phyloP scores from a whole-genome alignment of 768 basidiomycete species.

The Tylopilus sp. region DNA sequence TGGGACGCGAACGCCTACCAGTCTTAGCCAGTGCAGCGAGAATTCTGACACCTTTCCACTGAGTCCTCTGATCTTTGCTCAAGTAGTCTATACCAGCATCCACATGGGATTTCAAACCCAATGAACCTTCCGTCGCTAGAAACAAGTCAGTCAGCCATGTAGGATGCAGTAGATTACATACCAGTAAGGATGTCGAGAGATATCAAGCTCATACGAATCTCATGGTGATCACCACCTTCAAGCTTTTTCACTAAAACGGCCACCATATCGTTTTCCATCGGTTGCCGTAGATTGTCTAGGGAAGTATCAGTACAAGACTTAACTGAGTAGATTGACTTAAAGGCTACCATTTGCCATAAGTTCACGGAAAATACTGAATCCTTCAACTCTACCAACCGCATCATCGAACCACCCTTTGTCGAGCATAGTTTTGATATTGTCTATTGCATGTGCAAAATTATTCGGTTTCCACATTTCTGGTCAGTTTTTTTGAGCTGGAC shows the following conservation, averaged over 20 bases:
- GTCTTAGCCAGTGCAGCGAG: not conserved
- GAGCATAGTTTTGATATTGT: not conserved
- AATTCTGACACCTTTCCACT: not conserved
- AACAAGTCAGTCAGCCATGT: not conserved
- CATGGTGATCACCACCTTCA: not conserved
- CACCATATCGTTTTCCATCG: too few relatives aligned
- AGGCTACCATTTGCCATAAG: not conserved
- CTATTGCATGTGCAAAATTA: not conserved
- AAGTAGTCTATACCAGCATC: not conserved
- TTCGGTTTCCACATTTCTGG: not conserved
- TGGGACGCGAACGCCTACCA: not conserved
- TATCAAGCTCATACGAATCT: not conserved
- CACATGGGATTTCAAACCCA: not conserved
- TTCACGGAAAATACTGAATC: not conserved
- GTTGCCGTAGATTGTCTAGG: too few relatives aligned
- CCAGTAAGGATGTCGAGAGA: not conserved
- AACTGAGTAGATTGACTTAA: not conserved
- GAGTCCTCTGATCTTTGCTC: not conserved
- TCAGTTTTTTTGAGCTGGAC: not conserved
- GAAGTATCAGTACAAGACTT: not conserved
- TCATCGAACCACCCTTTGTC: not conserved
- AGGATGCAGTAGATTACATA: not conserved
- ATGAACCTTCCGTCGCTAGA: not conserved
- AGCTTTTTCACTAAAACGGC: not conserved
- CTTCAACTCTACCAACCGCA: not conserved